Conservation (phyloP, 805 yeast species). For the Scheffersomyces ergatensis region DNA sequence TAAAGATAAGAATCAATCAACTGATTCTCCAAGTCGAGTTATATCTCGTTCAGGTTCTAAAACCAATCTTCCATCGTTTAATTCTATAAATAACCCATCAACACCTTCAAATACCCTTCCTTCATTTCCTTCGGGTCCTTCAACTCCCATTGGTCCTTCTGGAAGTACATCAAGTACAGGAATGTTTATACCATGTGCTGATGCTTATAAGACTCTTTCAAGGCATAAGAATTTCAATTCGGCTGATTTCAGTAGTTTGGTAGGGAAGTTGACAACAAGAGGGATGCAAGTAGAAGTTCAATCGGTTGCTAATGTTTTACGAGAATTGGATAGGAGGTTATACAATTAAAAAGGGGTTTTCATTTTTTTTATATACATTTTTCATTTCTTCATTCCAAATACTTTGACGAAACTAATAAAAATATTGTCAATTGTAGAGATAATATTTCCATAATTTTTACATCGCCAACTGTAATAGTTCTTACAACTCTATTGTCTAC, state of each 20-base stretch:
- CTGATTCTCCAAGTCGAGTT: constrained; percentile 1
- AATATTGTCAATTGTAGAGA: too few species aligned
- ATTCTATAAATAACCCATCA: constrained; percentile 11
- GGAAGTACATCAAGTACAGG: constrained; percentile 4
- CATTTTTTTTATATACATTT: not conserved
- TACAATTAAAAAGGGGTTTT: constrained; percentile 34
- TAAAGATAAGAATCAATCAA: constrained; percentile 27
- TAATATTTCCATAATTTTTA: too few species aligned
- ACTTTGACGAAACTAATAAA: too few species aligned
- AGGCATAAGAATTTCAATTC: constrained; percentile 74
- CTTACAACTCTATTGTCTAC: not conserved
- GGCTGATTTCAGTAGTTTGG: constrained; percentile 71
- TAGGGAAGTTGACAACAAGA: constrained; percentile 70
- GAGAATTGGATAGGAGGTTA: constrained; percentile 74
- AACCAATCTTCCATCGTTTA: constrained; percentile 13
- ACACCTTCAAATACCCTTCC: constrained; percentile 12
- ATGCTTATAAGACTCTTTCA: constrained; percentile 83
- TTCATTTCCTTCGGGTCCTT: constrained; percentile 4
- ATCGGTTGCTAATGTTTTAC: constrained; percentile 77
- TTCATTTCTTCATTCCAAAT: too few species aligned
- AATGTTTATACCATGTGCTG: constrained; percentile 81
- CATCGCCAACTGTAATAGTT: not conserved
- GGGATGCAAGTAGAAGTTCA: constrained; percentile 94
- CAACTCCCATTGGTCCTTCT: constrained; percentile 3
- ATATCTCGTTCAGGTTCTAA: constrained; percentile 8